Conservation (phyloP, 2,329 filamentous ascomycete species). For the Aspergillus sp. region DNA sequence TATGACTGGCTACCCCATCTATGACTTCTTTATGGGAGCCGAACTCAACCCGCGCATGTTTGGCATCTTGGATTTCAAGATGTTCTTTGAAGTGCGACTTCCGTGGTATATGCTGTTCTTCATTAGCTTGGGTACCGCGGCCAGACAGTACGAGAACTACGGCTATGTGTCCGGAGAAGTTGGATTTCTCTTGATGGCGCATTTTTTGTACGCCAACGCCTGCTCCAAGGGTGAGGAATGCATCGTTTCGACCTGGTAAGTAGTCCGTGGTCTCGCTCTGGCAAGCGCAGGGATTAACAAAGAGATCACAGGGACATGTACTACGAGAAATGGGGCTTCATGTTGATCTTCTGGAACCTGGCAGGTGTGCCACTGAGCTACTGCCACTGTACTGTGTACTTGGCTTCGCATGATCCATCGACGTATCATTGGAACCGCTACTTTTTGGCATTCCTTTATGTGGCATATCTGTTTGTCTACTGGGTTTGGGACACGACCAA, state of each 20-base stretch:
- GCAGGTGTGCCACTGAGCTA: slow-evolving; percentile 85
- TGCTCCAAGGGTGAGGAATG: slow-evolving; percentile 88
- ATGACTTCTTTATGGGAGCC: slow-evolving; percentile 87
- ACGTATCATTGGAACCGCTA: slow-evolving; percentile 69
- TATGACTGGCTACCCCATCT: slow-evolving; percentile 75
- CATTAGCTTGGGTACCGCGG: slow-evolving; percentile 64
- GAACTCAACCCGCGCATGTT: slow-evolving; percentile 83
- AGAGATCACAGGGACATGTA: slow-evolving; percentile 66
- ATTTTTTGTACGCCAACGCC: slow-evolving; percentile 86
- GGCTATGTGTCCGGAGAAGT: slow-evolving; percentile 84
- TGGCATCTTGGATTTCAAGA: slow-evolving; percentile 78
- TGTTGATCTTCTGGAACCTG: slow-evolving; percentile 97
- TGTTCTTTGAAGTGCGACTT: slow-evolving; percentile 90
- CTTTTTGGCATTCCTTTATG: slow-evolving; percentile 57
- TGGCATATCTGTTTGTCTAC: slow-evolving; percentile 72
- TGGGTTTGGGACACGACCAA: slow-evolving; percentile 90
- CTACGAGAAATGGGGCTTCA: slow-evolving; percentile 94
- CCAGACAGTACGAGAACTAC: slow-evolving; percentile 74
- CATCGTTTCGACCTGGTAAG: slow-evolving; percentile 74
- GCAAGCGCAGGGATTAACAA: too few relatives aligned
- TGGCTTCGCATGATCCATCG: slow-evolving; percentile 72
- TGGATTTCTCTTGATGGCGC: slow-evolving; percentile 74
- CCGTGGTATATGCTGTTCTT: slow-evolving; percentile 88
- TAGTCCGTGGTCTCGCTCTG: background rate
- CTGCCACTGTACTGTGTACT: slow-evolving; percentile 86